Base-by-base conservation (phyloP, 1,284 basidiomycete species). In the Flammula alnicola region DNA sequence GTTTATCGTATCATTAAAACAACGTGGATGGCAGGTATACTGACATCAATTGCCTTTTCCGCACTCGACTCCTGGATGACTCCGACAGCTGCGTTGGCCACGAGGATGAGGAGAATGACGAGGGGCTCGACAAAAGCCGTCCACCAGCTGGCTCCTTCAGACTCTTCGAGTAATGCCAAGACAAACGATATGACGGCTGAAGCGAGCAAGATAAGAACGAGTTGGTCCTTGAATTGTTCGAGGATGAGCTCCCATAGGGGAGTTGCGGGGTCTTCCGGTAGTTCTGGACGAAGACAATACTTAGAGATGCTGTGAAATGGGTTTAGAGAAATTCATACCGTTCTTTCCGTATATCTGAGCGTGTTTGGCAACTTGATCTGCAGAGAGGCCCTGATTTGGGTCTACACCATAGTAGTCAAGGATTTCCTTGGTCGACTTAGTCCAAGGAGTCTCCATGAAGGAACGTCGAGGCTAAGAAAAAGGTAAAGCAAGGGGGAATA, bases 191-290 rank as follows among this genome's bases (percentile, higher is more conserved):
- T 80, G 41, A 91, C 84, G 11, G 95, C 95, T 5, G 93, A 96
- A 2, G 82, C 93, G 35, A 98, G 86, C 20, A 98, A 81, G 64
- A 98, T 97, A 54, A 98, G 84, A 17, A 96, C 95, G 19, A 98
- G 84, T 71, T 95, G 93, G 73, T 98, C 95, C 76, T 97, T 90
- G 80, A 99, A 99, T 74, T 99, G 96, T 60, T 96, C 95, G 16
- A 99, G 79, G 54, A 99, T 91, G 54, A 98, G 84, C 63, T 92
- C 83, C 91, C 93, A 95, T 35, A 99, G 69, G 3, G 96, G 93
- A 3, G 94, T 97, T 1, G 92, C 76, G 0, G 91, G 86, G 11
- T 95, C 88, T 63, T 97, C 94, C 11, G 94, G 93, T 10, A 98
- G 78, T 66, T 90, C 92, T 95, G 65, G 4, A 52, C 40, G 44